phyloP scores from a whole-genome alignment of 1,139 yeast genomes.

The Cylindricascospora bacillispora region DNA sequence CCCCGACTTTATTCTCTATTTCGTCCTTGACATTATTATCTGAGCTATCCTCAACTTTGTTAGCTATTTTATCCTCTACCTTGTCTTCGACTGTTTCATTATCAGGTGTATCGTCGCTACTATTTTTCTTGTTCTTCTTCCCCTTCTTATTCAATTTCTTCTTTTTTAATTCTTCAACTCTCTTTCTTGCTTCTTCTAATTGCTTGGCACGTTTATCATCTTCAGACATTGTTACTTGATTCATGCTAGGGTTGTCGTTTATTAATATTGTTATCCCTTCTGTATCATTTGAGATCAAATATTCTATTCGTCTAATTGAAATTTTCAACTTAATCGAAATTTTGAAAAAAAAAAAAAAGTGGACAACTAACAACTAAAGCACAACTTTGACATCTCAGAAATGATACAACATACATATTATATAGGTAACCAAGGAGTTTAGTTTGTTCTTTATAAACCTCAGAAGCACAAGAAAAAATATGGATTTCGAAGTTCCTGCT shows the following conservation, averaged over 20 bases:
- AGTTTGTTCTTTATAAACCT: too few relatives aligned
- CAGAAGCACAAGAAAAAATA: too few relatives aligned
- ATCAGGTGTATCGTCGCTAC: conserved; percentile 3
- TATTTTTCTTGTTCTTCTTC: conserved; percentile 15
- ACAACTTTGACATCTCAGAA: background rate
- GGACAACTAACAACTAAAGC: background rate
- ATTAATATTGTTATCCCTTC: too few relatives aligned
- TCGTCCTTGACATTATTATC: conserved; percentile 2
- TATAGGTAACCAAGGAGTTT: too few relatives aligned
- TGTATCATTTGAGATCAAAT: too few relatives aligned
- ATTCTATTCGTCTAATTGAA: too few relatives aligned
- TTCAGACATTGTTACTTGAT: too few relatives aligned
- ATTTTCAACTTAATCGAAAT: background rate
- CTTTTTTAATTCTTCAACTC: conserved; percentile 26
- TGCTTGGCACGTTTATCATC: conserved; percentile 20
- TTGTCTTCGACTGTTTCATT: conserved; percentile 2
- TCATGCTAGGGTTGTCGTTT: too few relatives aligned
- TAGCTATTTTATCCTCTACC: conserved; percentile 1
- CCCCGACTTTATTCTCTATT: conserved; percentile 1
- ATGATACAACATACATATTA: too few relatives aligned
- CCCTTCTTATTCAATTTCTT: conserved; percentile 23
- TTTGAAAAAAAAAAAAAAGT: background rate
- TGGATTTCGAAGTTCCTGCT: conserved; percentile 43
- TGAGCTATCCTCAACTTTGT: conserved; percentile 1
- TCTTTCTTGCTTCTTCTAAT: conserved; percentile 26